phyloP scores from a whole-genome alignment of 768 basidiomycete species.

The Trametes gibbosa region DNA sequence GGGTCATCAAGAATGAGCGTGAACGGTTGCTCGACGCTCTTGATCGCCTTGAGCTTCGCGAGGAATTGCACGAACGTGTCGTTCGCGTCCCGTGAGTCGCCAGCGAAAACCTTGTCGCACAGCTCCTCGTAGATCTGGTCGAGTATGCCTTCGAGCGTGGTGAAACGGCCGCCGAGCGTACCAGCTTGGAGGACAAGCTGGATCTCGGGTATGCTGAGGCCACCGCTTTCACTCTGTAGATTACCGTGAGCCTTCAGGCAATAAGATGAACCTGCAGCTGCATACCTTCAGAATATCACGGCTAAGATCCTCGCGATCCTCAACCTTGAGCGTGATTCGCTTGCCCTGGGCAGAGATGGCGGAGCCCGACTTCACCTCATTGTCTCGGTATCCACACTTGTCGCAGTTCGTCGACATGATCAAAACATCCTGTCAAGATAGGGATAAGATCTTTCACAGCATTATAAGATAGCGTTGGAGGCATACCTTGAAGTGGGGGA shows the following conservation, averaged over 20 bases:
- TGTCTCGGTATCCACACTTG: constrained; percentile 92
- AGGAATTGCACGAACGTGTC: constrained; percentile 76
- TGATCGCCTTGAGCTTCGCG: constrained; percentile 73
- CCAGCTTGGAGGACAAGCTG: constrained; percentile 89
- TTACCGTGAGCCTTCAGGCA: background rate
- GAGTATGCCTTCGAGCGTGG: constrained; percentile 93
- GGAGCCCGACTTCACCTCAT: constrained; percentile 93
- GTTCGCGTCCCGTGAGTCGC: constrained; percentile 60
- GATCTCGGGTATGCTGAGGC: constrained; percentile 89
- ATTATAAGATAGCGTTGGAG: no score
- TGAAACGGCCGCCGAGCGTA: constrained; percentile 95
- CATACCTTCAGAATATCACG: constrained; percentile 91
- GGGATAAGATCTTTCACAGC: background rate
- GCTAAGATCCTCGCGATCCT: constrained; percentile 88
- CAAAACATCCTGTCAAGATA: constrained; percentile 68
- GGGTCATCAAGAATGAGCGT: constrained; percentile 96
- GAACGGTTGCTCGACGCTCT: constrained; percentile 74
- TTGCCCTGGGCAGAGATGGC: constrained; percentile 89
- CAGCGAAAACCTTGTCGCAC: constrained; percentile 80
- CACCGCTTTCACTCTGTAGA: constrained; percentile 87
- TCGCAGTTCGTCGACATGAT: constrained; percentile 99
- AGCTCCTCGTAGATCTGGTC: constrained; percentile 95
- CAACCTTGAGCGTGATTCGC: constrained; percentile 82
- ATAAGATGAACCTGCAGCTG: background rate
- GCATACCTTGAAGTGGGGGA: constrained; percentile 91